phyloP scores from a whole-genome alignment of 108 stramenopile species.

The Pseudonitzschia multistriata region DNA sequence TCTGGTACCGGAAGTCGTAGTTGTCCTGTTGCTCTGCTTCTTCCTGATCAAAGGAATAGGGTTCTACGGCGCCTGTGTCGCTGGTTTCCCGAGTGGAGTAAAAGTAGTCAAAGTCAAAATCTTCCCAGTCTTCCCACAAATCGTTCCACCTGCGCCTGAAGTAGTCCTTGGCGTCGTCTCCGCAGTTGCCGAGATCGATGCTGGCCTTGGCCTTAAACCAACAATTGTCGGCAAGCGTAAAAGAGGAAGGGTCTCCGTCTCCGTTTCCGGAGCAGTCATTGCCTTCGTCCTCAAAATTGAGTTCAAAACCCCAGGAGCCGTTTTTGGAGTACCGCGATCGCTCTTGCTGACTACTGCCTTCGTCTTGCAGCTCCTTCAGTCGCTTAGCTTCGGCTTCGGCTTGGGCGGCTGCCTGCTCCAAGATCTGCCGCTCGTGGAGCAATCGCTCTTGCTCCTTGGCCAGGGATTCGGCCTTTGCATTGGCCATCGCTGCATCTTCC shows the following conservation, averaged over 20 bases:
- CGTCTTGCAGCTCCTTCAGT: not conserved
- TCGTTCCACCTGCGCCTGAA: constrained; percentile 2
- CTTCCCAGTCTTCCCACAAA: constrained; percentile 7
- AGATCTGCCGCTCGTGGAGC: not conserved
- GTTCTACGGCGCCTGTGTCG: not conserved
- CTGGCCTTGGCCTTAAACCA: constrained; percentile 41
- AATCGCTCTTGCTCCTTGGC: constrained; percentile 10
- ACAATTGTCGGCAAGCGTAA: constrained; percentile 38
- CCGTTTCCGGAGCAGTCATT: not conserved
- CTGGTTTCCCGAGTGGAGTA: not conserved
- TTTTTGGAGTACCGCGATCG: not conserved
- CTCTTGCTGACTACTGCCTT: not conserved
- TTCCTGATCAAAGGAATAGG: not conserved
- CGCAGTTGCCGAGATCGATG: constrained; percentile 28
- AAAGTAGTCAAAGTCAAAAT: not conserved
- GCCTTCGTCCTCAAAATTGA: not conserved
- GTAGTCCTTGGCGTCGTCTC: constrained; percentile 7
- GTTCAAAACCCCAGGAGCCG: not conserved
- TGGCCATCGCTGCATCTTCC: constrained; percentile 5
- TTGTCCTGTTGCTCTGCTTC: not conserved
- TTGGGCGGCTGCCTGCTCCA: not conserved
- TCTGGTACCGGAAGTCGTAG: not conserved
- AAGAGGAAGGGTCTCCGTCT: not conserved
- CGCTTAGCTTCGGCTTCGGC: not conserved
- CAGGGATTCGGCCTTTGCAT: constrained; percentile 1